phyloP scores from a whole-genome alignment of 2,329 filamentous ascomycete species.

The Emydomyces testavorans region DNA sequence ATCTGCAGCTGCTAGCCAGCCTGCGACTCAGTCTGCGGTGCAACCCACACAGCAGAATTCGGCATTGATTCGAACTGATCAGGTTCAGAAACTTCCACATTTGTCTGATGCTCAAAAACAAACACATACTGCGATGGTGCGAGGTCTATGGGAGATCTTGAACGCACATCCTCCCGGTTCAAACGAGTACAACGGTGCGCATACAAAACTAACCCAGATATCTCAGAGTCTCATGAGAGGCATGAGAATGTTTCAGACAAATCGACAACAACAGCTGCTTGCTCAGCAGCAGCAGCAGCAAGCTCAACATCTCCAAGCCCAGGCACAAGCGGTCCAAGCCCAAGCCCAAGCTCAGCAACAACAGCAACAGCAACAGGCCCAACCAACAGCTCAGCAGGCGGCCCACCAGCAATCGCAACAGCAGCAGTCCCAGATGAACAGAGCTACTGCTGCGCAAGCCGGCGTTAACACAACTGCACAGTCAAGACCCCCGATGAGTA shows the following conservation, averaged over 20 bases:
- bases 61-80: constrained; percentile 41
- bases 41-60: constrained; percentile 30
- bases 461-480: constrained; percentile 1
- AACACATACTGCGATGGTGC: constrained; percentile 44
- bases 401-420: constrained; percentile 20
- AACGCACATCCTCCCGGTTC: constrained; percentile 40
- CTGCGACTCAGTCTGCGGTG: constrained; percentile 17
- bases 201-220: constrained; percentile 41
- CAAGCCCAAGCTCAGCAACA: constrained; percentile 18
- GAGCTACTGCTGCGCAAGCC: constrained; percentile 2
- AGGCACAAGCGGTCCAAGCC: constrained; percentile 9
- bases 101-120: constrained; percentile 45
- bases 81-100: constrained; percentile 43
- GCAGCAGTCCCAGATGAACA: constrained; percentile 13
- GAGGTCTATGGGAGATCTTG: constrained; percentile 44
- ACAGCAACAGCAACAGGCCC: constrained; percentile 15
- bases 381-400: constrained; percentile 22
- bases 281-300: constrained; percentile 25
- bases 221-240: constrained; percentile 43
- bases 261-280: constrained; percentile 21
- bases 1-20: constrained; percentile 20
- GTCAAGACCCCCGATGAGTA: constrained; percentile 24
- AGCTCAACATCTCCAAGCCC: constrained; percentile 22
- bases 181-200: constrained; percentile 40
- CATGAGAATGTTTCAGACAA: constrained; percentile 36